phyloP scores from a whole-genome alignment of 2,329 filamentous ascomycete species.

The Trichoderma cornu-damae region DNA sequence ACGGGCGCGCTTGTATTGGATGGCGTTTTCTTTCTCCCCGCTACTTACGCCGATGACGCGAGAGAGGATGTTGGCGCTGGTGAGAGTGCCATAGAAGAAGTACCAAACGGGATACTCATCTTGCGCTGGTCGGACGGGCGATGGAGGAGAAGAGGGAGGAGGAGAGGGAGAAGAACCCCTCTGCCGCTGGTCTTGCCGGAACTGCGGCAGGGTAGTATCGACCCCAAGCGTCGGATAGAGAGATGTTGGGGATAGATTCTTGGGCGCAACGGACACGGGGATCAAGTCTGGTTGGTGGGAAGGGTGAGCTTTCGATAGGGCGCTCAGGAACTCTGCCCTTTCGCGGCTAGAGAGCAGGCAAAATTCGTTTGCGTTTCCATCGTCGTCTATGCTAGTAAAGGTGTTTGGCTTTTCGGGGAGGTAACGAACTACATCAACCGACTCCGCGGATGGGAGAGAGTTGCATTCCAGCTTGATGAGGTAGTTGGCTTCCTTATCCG shows the following conservation, averaged over 20 bases:
- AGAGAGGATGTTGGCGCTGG: not conserved
- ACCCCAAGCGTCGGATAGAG: not conserved
- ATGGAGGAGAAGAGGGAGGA: not conserved
- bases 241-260: not conserved
- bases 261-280: not conserved
- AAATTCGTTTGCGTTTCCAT: not conserved
- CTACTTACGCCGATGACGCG: not conserved
- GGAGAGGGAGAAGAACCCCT: not conserved
- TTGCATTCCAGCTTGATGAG: not conserved
- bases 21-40: not conserved
- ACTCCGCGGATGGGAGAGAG: not conserved
- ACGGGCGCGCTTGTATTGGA: not conserved
- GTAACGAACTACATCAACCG: not conserved
- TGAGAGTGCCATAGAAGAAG: not conserved
- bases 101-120: not conserved
- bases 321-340: not conserved
- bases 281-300: not conserved
- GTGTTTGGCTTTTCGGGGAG: not conserved
- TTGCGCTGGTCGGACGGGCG: not conserved
- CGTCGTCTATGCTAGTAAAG: not conserved
- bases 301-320: not conserved
- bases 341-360: not conserved
- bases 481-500: not conserved
- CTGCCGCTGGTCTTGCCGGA: not conserved
- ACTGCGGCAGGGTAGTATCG: not conserved